phyloP scores from a whole-genome alignment of 148 eudicot genomes.

The Gaultheria prostrata region DNA sequence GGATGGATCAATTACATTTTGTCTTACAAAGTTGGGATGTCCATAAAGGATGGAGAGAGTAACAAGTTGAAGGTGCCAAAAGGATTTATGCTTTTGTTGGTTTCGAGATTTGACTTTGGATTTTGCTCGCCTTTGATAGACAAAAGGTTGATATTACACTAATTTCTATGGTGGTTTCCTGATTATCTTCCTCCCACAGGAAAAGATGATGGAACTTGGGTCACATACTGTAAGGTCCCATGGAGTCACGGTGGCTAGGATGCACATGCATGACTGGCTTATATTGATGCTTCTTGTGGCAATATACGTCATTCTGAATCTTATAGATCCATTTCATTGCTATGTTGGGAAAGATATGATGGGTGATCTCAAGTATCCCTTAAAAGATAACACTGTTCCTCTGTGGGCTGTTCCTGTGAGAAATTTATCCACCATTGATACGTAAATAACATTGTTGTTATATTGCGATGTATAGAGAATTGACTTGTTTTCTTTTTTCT shows the following conservation, averaged over 20 bases:
- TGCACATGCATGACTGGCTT: constrained; percentile 49
- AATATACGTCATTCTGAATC: constrained; percentile 29
- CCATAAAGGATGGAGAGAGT: not conserved
- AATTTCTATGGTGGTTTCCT: not conserved
- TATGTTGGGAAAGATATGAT: constrained; percentile 49
- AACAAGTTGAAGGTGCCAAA: not conserved
- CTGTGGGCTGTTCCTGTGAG: constrained; percentile 55
- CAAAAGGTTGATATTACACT: not conserved
- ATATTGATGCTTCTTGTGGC: constrained; percentile 38
- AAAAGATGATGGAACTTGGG: constrained; percentile 27
- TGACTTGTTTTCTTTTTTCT: not conserved
- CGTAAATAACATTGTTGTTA: too few relatives aligned
- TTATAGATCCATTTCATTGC: constrained; percentile 43
- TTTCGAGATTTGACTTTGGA: not conserved
- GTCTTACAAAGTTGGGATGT: not conserved
- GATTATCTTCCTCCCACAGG: constrained; percentile 15
- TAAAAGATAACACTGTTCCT: constrained; percentile 46
- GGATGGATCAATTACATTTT: not conserved
- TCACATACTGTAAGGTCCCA: constrained; percentile 44
- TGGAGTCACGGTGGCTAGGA: constrained; percentile 37
- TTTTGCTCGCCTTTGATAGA: not conserved
- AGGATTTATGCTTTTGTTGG: not conserved
- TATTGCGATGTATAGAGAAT: not conserved
- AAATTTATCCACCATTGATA: not conserved
- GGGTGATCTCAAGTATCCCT: constrained; percentile 50